These are phyloP conservation scores for Lactarius trivialis DNA, from an alignment of 768 basidiomycete species.

Conservation along the genomic window DNA sequence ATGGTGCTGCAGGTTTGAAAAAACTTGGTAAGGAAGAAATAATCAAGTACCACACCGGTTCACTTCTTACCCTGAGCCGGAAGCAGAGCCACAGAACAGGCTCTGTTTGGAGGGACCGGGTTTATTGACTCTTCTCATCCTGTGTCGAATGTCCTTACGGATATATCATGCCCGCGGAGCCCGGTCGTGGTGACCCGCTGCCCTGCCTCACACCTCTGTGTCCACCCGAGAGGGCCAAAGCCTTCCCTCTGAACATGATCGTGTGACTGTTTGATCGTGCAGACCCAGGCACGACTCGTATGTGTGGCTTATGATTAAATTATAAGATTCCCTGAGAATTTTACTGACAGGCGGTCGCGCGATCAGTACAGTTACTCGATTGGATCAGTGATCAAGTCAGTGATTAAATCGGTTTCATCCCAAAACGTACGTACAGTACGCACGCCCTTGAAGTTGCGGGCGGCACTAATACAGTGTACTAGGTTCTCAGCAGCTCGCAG, in stretches of 20 bases:
- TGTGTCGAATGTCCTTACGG: background rate
- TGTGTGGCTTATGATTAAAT: too few relatives aligned
- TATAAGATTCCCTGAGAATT: too few relatives aligned
- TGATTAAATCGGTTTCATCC: background rate
- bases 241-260: background rate
- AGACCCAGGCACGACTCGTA: too few relatives aligned
- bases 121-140: background rate
- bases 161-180: background rate
- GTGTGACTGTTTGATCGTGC: background rate
- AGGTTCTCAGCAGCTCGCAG: too few relatives aligned
- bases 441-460: background rate
- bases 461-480: too few relatives aligned
- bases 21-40: background rate
- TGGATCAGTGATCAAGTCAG: too few relatives aligned
- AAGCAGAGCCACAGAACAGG: background rate
- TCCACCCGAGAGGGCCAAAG: background rate
- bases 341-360: too few relatives aligned
- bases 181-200: background rate
- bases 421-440: background rate
- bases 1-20: background rate
- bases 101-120: background rate
- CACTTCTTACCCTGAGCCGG: background rate
- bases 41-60: background rate
- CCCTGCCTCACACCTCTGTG: background rate
- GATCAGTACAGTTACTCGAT: too few relatives aligned